Evolutionary conservation across 345 rosid genomes (phyloP), one percentile per base, ranked within the genome.

Genomic region (Rubroshorea leprosula): DNA sequence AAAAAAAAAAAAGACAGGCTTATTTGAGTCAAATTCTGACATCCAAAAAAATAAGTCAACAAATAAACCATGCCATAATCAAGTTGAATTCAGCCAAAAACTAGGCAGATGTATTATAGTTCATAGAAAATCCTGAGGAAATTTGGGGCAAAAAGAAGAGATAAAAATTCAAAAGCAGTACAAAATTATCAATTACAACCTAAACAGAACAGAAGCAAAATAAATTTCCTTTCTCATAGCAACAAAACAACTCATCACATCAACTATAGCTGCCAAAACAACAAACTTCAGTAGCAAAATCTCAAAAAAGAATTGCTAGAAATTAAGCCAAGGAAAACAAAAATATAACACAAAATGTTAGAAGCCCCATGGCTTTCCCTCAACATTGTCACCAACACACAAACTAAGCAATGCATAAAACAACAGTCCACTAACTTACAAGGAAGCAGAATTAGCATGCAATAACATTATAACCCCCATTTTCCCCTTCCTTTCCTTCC

Each of bases 21-120:
- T 38, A 62, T 44, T 52, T 20, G 39, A 44, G 23, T 27, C 35
- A 46, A 24, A n/a, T n/a, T 26, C 44, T 24, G 48, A 44, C n/a
- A 44, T n/a, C 5, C 18, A 11, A n/a, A 14, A 13, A 14, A 44
- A 5, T 12, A 44, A 44, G n/a, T 16, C 48, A 44, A 44, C 17
- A 44, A 12, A 13, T 44, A 11, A 31, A 19, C 58, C 9, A 20
- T 20, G 1, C 14, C 46, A 17, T 31, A 10, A n/a, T 35, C 23
- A 41, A 23, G 19, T 16, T 39, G 20, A 10, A 22, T n/a, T n/a
- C n/a, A n/a, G 62, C 25, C 9, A 48, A 23, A n/a, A 23, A 47
- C 53, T 24, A 16, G n/a, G 18, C 25, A 47, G 20, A 63, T 23
- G 41, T 13, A 35, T 35, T 35, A 35, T 10, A 35, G 41, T 35